Base-by-base conservation (phyloP, 768 basidiomycete species). In the Trametes cubensis region DNA sequence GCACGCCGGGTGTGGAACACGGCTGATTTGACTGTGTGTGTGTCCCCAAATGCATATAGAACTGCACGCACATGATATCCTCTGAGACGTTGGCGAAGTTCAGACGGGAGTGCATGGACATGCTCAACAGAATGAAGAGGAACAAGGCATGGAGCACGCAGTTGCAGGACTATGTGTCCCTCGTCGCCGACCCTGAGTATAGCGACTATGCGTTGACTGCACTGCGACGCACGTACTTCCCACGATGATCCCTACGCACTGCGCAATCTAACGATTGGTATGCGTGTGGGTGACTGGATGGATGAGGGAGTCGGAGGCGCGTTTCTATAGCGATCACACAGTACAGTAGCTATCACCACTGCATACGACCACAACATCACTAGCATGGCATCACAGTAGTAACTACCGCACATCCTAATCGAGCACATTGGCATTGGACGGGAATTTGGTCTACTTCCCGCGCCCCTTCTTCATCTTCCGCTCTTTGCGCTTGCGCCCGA, bases 401-500 rank as follows among this genome's bases (percentile, higher is more conserved):
- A n/a, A n/a, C 34, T 34, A 34, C 6, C 34, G 11, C 34, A 34
- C 34, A 34, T 34, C 10, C 34, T 34, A 34, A 34, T 34, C 34
- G 34, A 34, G 34, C 34, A 34, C 34, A 34, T 34, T 34, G 34
- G 34, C 34, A 34, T 11, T 2, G 10, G 20, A 20, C 14, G 20
- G 13, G 7, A 3, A 3, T 4, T 4, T 4, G 7, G 40, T 47
- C 63, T 60, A 60, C 46, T 65, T 57, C 38, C 59, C 55, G 23
- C 62, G 58, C 28, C 55, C 40, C 57, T 63, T 65, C 57, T 71
- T 72, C 23, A 67, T 73, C 72, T 83, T 89, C 48, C 87, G 78
- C 72, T 88, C 82, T 70, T 87, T 89, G 56, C 92, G 81, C 77
- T 94, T 94, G 69, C 90, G 79, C 15, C 92, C 91, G 66, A 94